Evolutionary conservation across 2,329 filamentous ascomycete species (phyloP), one percentile per base, ranked within the genome.

Genomic region (Gnomoniopsis smithogilvyi): DNA sequence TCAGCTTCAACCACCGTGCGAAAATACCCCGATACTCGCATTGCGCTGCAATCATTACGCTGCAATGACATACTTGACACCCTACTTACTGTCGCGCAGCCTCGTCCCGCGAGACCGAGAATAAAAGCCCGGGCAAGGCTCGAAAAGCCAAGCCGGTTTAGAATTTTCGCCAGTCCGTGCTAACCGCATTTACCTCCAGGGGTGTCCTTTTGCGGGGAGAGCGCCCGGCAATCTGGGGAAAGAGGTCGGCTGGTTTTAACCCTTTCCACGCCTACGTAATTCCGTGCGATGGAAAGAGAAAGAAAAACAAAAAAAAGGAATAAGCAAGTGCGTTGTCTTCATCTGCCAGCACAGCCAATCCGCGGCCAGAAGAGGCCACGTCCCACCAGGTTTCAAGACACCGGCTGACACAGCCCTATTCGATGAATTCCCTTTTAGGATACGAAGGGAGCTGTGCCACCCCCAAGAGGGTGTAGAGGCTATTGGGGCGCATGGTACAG

Each of bases 81-180:
- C n/a, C n/a, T n/a, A n/a, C n/a, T n/a, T n/a, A n/a, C n/a, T n/a
- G n/a, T 30, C 26, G 26, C 26, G 26, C 26, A 30, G 26, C 26
- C 26, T 30, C 26, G 26, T 30, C 26, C 26, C 26, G 26, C 26
- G 26, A 30, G 26, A 30, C 26, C 26, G 26, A 30, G 26, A 8
- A 8, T 8, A 8, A 8, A 30, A n/a, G n/a, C n/a, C n/a, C n/a
- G n/a, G 26, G 26, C 26, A 30, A 30, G 26, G n/a, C n/a, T n/a
- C n/a, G n/a, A n/a, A 30, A 8, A 30, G 26, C 26, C 26, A 30
- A 30, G 26, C 26, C 26, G 26, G 26, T 56, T 56, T 56, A 56
- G 54, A 56, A 46, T 51, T 56, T 56, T 56, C n/a, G 21, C 47
- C 50, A 43, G 26, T 4, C 46, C 54, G 46, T 56, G 54, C 50